Conservation (phyloP, 2,329 filamentous ascomycete species). For the Fusarium sp. region DNA sequence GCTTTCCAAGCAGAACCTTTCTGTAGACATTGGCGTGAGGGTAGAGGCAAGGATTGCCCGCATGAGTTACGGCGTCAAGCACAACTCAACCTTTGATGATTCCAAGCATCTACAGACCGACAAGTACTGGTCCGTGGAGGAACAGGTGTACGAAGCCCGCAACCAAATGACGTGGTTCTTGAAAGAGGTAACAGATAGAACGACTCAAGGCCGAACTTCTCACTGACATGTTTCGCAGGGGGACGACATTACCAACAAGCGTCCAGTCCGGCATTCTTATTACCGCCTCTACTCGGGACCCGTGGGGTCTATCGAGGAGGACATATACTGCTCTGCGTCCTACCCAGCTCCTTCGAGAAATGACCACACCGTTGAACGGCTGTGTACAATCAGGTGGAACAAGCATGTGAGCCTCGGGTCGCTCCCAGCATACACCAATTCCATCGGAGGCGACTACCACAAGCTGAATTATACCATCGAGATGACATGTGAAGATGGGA, state of each 20-base stretch:
- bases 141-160: background rate
- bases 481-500: conserved; percentile 35
- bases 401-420: background rate
- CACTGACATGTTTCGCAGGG: conserved; percentile 8
- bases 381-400: conserved; percentile 38
- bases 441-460: conserved; percentile 1
- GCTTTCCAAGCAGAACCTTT: conserved; percentile 1
- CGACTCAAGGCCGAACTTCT: accelerated
- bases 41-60: conserved; percentile 42
- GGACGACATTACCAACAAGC: conserved; percentile 1
- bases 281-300: accelerated
- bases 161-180: conserved; percentile 47
- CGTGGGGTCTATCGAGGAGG: accelerated
- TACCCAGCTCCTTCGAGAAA: background rate
- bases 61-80: conserved; percentile 40
- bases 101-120: conserved; percentile 9
- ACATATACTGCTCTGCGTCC: background rate
- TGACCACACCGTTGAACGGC: background rate
- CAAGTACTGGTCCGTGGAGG: conserved; percentile 8
- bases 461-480: conserved; percentile 6
- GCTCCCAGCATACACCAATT: conserved; percentile 24
- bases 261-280: background rate
- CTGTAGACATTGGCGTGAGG: background rate
- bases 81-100: accelerated
- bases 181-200: conserved; percentile 10